Conservation (phyloP, 345 rosid genomes). For the Populus pruinosa region DNA sequence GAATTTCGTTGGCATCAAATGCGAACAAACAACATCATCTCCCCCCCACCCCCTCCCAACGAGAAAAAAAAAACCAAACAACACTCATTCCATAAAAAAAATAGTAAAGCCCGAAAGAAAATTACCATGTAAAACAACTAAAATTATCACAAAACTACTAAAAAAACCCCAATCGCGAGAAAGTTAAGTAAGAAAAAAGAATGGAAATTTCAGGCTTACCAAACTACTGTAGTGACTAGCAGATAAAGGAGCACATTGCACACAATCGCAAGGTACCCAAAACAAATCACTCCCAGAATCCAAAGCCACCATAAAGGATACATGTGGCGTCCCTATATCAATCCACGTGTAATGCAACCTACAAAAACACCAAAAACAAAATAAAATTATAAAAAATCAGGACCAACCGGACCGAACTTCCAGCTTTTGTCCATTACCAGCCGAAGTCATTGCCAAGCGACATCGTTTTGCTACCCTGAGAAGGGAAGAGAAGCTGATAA, state of each 20-base stretch:
- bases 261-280: constrained; percentile 87
- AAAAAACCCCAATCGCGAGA: too few species aligned
- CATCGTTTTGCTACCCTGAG: constrained; percentile 73
- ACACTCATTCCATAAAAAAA: too few species aligned
- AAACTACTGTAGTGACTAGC: constrained; percentile 55
- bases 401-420: background rate
- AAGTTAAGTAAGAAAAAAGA: too few species aligned
- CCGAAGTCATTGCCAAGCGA: constrained; percentile 67
- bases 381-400: background rate
- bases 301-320: constrained; percentile 80
- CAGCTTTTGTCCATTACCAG: constrained; percentile 41
- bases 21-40: too few species aligned
- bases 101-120: too few species aligned
- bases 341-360: constrained; percentile 88
- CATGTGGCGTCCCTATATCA: constrained; percentile 72
- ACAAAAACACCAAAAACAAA: background rate
- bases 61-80: too few species aligned
- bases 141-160: too few species aligned
- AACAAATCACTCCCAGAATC: constrained; percentile 80
- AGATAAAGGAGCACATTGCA: constrained; percentile 71
- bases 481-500: constrained; percentile 57
- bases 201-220: constrained; percentile 40
- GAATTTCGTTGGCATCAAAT: too few species aligned
- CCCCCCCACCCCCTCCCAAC: too few species aligned
- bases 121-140: too few species aligned